Base-by-base conservation (phyloP, 371 early-diverging fungal species). In the Actinomortierella wolfii region DNA sequence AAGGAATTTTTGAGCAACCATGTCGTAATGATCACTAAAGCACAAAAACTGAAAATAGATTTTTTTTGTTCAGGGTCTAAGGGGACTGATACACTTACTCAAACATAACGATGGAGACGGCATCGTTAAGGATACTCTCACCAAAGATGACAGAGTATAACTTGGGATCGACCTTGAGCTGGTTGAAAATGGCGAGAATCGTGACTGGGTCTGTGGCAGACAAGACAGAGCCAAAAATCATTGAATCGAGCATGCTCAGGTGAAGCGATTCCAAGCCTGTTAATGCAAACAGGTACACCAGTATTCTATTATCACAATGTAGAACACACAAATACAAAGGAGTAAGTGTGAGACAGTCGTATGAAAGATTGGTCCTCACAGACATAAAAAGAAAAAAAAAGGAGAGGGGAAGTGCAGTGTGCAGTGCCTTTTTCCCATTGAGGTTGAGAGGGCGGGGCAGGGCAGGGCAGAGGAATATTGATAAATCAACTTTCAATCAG, bases 201-300 rank as follows among this genome's bases (percentile, higher is more conserved):
- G 98, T 95, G 25, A 97, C 98, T 2, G 98, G 95, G 76, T 97
- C 98, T 5, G 98, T 97, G 4, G 98, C 95, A 4, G 95, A 95
- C 57, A 97, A 79, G 56, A 97, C 92, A 1, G 96, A 83, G 14
- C 97, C 96, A 68, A 95, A 92, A 28, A 93, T 91, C 82, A 96
- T 87, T 61, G 92, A 93, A 70, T 97, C 98, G 56, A 95, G 77
- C 39, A 94, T 87, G 18, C 90, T 83, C 55, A 78, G 53, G 18
- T 76, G 68, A 28, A 92, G 74, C 41, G 83, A 80, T 54, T 90
- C 90, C 15, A 92, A 80, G 42, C 92, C 91, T 6, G 90, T 83
- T 26, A 85, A 67, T 13, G 90, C 86, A 50, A 90, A 84, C 4
- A 92, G 57, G 70, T 86, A 92, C 0, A 91, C 83, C 40, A 92